phyloP scores from a whole-genome alignment of 1,139 yeast species.

The Tardiomyces digboiensis region DNA sequence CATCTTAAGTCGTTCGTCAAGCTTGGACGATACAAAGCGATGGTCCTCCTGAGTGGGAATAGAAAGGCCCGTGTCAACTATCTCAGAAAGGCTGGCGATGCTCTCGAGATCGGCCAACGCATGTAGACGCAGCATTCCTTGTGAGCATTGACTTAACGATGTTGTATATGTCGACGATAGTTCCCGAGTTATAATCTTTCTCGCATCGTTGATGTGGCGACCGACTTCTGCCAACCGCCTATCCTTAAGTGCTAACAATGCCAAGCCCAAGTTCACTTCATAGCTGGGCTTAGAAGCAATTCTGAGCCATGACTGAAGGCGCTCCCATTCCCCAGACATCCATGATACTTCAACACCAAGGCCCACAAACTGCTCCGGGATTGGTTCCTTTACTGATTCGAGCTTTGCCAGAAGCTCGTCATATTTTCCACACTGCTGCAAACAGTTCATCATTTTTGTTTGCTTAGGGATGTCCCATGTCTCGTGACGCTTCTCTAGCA shows the following conservation, averaged over 20 bases:
- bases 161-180: conserved; percentile 52
- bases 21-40: conserved; percentile 15
- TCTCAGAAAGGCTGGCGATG: conserved; percentile 19
- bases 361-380: conserved; percentile 28
- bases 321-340: conserved; percentile 45
- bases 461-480: conserved; percentile 26
- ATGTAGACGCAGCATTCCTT: conserved; percentile 50
- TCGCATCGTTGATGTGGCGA: conserved; percentile 40
- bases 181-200: conserved; percentile 47
- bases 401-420: conserved; percentile 35
- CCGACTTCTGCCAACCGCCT: conserved; percentile 27
- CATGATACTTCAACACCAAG: conserved; percentile 73
- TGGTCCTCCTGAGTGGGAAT: conserved; percentile 10
- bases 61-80: conserved; percentile 12
- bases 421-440: conserved; percentile 50
- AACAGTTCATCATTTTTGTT: conserved; percentile 39
- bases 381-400: conserved; percentile 8
- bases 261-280: conserved; percentile 57
- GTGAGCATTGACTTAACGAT: conserved; percentile 40
- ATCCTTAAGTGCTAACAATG: conserved; percentile 37
- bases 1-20: conserved; percentile 24
- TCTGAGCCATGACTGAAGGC: conserved; percentile 47
- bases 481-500: conserved; percentile 36
- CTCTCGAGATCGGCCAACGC: conserved; percentile 53
- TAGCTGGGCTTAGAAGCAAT: not conserved